Base-by-base conservation (phyloP, 192 early-diverging fungal genomes). In the Podochytrium sp. region DNA sequence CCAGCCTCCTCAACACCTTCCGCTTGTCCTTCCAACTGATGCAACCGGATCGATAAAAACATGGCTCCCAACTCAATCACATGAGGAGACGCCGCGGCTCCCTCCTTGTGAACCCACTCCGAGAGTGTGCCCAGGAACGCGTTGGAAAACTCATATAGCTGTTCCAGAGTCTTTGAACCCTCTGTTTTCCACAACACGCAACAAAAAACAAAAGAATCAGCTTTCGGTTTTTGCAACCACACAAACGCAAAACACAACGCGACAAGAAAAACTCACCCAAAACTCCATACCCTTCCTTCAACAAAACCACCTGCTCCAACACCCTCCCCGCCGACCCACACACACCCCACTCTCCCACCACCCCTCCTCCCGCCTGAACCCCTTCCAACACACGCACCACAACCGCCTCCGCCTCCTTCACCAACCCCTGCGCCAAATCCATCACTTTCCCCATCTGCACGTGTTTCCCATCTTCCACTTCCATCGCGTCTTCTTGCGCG, bases 241-340 rank as follows among this genome's bases (percentile, higher is more conserved):
- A 57, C 1, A 2, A 20, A 57, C 20, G n/a, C 20, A 57, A 57
- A 29, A 57, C 12, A 29, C 18, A 47, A 47, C 43, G 10, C 55
- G 7, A n/a, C n/a, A n/a, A n/a, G n/a, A n/a, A 7, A 32, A 20
- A 38, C 37, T 20, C 10, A 65, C 64, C 38, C 3, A 65, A 49
- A 5, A 18, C 29, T 14, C 59, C 59, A 1, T 18, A 41, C 5
- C 14, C 40, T 29, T 43, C 64, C 30, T 49, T 49, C 42, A 65
- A 65, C 10, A 30, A 7, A 38, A 65, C 10, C 64, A 65, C n/a
- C 42, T 65, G 64, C 29, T 65, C 64, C 42, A 65, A 65, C 12
- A 65, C 42, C 20, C 41, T 35, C 20, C 42, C 16, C 23, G n/a
- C 59, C 23, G 59, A 65, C n/a, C n/a, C n/a, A n/a, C n/a, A n/a